Percentiles rank a stretch among this genome's conserved stretches.
Evolutionary conservation across 371 early-diverging fungal genomes (phyloP).

Genomic region (Apophysomyces elegans): DNA sequence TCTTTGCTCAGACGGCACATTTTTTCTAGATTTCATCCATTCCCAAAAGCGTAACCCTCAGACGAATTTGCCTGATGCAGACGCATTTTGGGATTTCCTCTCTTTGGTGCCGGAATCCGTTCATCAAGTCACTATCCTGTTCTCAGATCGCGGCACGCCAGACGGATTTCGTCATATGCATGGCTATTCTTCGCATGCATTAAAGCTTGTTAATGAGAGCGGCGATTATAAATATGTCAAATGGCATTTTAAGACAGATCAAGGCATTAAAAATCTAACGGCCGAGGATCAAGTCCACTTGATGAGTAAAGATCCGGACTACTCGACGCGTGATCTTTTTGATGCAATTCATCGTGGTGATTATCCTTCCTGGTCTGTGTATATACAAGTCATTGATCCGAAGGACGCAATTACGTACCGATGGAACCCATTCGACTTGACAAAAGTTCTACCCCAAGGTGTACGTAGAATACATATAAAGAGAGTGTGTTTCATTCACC

Average conservation of each 20-base stretch:
- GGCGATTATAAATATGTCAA: constrained; percentile 79
- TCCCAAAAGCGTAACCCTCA: constrained; percentile 82
- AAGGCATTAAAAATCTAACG: constrained; percentile 76
- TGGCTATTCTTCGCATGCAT: constrained; percentile 79
- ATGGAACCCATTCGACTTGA: constrained; percentile 84
- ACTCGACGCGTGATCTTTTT: constrained; percentile 76
- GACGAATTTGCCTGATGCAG: constrained; percentile 62
- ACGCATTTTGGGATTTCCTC: constrained; percentile 76
- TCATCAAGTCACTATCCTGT: constrained; percentile 79
- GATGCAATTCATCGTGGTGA: constrained; percentile 74
- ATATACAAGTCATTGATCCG: constrained; percentile 76
- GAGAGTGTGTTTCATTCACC: no score
- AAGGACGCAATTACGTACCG: constrained; percentile 75
- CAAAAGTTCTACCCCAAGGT: constrained; percentile 82
- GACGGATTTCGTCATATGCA: constrained; percentile 81
- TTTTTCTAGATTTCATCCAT: constrained; percentile 72
- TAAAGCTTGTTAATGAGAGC: constrained; percentile 74
- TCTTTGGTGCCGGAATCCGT: constrained; percentile 78
- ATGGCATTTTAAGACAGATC: constrained; percentile 87
- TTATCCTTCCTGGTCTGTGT: constrained; percentile 76
- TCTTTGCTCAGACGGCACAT: background rate
- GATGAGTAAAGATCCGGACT: constrained; percentile 75
- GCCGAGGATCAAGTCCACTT: constrained; percentile 67
- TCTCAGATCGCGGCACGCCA: constrained; percentile 85
- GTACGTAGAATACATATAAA: constrained; percentile 15